These are phyloP conservation scores for Chrysoporthe austroafricana DNA, from an alignment of 2,329 filamentous ascomycete genomes.

Conservation along the genomic window DNA sequence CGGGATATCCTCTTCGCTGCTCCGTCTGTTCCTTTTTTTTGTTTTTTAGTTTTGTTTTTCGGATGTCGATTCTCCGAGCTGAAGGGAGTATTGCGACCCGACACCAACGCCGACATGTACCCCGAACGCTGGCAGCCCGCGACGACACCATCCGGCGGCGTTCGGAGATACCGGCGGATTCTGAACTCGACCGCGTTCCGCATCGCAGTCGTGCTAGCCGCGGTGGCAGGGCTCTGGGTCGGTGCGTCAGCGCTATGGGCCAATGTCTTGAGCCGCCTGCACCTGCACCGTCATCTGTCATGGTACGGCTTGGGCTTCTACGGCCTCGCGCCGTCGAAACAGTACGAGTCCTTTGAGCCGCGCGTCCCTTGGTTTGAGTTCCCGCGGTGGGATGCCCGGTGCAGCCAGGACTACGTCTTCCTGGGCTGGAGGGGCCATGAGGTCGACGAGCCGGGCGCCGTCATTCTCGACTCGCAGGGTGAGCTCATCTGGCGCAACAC, in stretches of 20 bases:
- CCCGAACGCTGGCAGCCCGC: not conserved
- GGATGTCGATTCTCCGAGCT: not conserved
- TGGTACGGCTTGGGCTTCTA: conserved; percentile 26
- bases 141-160: not conserved
- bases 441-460: conserved; percentile 31
- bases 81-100: not conserved
- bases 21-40: not conserved
- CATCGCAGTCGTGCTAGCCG: conserved; percentile 5
- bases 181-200: conserved; percentile 10
- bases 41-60: not conserved
- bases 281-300: conserved; percentile 26
- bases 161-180: conserved; percentile 1
- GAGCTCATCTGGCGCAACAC: conserved; percentile 34
- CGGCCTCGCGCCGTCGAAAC: conserved; percentile 25
- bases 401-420: conserved; percentile 29
- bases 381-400: conserved; percentile 28
- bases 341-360: conserved; percentile 28
- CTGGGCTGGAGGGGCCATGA: conserved; percentile 29
- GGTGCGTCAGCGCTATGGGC: conserved; percentile 19
- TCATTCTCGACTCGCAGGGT: conserved; percentile 34
- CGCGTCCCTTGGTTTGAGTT: conserved; percentile 28
- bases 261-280: conserved; percentile 22
- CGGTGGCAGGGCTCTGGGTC: conserved; percentile 12
- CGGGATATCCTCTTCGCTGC: not conserved
- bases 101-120: not conserved